These are phyloP conservation scores for Myriosclerotinia duriaeana DNA, from an alignment of 2,329 filamentous ascomycete species.

Conservation along the genomic window DNA sequence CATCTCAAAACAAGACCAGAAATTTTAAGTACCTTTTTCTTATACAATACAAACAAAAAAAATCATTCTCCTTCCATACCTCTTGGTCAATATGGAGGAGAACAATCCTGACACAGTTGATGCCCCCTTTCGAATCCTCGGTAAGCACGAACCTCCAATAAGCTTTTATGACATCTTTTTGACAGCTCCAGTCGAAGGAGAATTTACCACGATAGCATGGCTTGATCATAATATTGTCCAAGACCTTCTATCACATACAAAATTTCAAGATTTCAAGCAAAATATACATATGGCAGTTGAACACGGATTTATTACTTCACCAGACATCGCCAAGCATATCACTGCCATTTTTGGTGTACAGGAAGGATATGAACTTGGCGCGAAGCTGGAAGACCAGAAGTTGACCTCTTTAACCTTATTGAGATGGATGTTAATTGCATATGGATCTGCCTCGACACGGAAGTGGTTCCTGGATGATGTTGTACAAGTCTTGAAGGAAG, in stretches of 20 bases:
- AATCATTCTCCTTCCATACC: neutral
- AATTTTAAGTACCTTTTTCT: neutral
- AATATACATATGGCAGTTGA: conserved; percentile 3
- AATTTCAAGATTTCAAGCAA: neutral
- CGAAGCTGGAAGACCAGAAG: neutral
- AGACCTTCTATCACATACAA: neutral
- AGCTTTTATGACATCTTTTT: neutral
- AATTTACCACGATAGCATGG: neutral
- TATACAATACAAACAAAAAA: neutral
- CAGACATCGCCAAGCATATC: neutral
- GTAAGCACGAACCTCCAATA: neutral
- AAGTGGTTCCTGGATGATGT: neutral
- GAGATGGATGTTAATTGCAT: neutral
- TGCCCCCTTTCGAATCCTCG: conserved; percentile 1
- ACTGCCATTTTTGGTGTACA: neutral
- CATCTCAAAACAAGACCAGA: neutral
- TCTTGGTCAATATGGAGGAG: neutral
- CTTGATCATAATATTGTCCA: neutral
- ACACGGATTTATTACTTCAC: neutral
- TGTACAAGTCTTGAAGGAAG: neutral
- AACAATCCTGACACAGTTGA: neutral
- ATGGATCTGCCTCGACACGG: neutral
- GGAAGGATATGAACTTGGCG: conserved; percentile 1
- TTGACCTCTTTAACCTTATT: neutral
- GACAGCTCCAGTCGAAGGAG: neutral